phyloP scores from a whole-genome alignment of 352 stramenopile genomes.

The Pythium coloratum region DNA sequence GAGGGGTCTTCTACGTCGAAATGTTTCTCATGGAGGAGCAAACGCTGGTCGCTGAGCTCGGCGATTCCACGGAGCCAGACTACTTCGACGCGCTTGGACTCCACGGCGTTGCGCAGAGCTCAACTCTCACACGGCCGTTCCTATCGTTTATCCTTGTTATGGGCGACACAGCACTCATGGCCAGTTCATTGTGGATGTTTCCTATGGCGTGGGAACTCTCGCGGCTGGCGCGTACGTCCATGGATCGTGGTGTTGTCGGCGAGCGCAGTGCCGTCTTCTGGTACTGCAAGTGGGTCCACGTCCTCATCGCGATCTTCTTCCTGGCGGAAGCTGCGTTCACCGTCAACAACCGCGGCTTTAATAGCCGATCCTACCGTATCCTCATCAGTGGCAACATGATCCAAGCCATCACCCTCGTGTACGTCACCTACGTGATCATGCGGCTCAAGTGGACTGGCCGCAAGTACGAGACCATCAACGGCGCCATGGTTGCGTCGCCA shows the following conservation, averaged over 20 bases:
- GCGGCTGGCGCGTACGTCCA: too few species aligned
- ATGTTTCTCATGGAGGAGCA: slow-evolving; percentile 30
- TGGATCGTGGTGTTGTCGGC: too few species aligned
- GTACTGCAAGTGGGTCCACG: not conserved
- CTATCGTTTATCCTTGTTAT: not conserved
- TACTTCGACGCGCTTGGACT: slow-evolving; percentile 46
- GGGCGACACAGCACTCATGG: too few species aligned
- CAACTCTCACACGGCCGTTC: slow-evolving; percentile 35
- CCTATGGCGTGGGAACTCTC: too few species aligned
- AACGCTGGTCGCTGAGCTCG: slow-evolving; percentile 12
- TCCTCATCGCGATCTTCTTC: not conserved
- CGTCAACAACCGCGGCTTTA: not conserved
- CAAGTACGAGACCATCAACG: slow-evolving; percentile 54
- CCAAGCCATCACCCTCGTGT: too few species aligned
- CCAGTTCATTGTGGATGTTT: too few species aligned
- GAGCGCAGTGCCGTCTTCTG: slow-evolving; percentile 11
- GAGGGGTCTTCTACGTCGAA: slow-evolving; percentile 46
- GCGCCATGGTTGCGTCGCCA: slow-evolving; percentile 44
- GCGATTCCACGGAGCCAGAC: slow-evolving; percentile 12
- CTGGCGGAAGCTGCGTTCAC: not conserved
- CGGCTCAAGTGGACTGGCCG: slow-evolving; percentile 43
- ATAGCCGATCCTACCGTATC: slow-evolving; percentile 19
- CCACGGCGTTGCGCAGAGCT: slow-evolving; percentile 36
- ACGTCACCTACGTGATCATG: slow-evolving; percentile 24
- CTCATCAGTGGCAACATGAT: not conserved